Evolutionary conservation across 1,284 basidiomycete species (phyloP).

Genomic region (Papiliotrema fonsecae): DNA sequence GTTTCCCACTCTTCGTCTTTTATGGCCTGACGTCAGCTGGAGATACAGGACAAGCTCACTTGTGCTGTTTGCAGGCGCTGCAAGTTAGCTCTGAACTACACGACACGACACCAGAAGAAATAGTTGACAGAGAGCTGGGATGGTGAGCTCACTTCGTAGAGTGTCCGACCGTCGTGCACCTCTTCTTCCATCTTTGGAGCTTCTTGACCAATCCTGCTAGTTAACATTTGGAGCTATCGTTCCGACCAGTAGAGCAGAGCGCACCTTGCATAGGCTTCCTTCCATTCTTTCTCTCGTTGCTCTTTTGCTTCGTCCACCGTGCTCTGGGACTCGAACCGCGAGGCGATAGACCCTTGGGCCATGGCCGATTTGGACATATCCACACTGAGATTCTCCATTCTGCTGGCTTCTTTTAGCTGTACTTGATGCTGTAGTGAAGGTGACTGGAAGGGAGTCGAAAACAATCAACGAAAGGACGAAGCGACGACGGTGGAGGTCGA

Average conservation of each 20-base stretch:
- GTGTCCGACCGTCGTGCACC: constrained; percentile 76
- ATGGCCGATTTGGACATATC: constrained; percentile 10
- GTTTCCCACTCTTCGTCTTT: constrained; percentile 95
- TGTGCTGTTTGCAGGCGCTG: constrained; percentile 55
- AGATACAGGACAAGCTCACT: constrained; percentile 51
- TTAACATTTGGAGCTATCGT: not conserved
- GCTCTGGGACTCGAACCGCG: constrained; percentile 59
- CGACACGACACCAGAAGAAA: too few species aligned
- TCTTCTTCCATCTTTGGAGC: constrained; percentile 66
- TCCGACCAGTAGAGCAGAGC: not conserved
- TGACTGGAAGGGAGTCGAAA: not conserved
- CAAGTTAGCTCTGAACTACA: constrained; percentile 13
- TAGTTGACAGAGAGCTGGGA: too few species aligned
- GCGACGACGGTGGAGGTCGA: not conserved
- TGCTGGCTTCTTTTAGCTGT: not conserved
- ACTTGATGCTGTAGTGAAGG: too few species aligned
- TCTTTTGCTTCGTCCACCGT: constrained; percentile 74
- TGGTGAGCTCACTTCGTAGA: constrained; percentile 68
- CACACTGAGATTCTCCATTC: constrained; percentile 8
- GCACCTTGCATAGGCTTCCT: constrained; percentile 82
- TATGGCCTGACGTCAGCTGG: constrained; percentile 55
- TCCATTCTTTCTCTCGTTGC: constrained; percentile 79
- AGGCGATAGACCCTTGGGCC: constrained; percentile 33
- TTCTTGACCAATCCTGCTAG: constrained; percentile 69
- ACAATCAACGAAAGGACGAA: not conserved